These are phyloP conservation scores for Pyracantha coccinea DNA, from an alignment of 331 rosid species.

Conservation along the genomic window DNA sequence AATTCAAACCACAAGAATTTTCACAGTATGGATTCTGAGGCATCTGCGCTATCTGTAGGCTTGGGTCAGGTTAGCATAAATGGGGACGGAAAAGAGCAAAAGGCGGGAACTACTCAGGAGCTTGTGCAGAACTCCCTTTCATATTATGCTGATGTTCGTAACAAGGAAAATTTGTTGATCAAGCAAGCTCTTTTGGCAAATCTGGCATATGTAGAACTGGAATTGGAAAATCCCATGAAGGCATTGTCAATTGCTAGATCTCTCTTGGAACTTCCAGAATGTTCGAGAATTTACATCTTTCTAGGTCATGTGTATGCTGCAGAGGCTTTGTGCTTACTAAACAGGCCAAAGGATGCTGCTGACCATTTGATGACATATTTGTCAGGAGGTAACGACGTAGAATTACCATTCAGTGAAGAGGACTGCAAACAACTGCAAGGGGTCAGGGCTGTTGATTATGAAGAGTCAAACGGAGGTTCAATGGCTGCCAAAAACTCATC, in stretches of 20 bases:
- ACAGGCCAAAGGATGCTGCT: conserved; percentile 82
- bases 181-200: conserved; percentile 87
- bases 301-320: conserved; percentile 83
- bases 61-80: conserved; percentile 51
- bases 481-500: conserved; percentile 33
- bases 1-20: conserved; percentile 46
- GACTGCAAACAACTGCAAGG: conserved; percentile 61
- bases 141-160: conserved; percentile 49
- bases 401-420: conserved; percentile 69
- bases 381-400: conserved; percentile 46
- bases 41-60: conserved; percentile 40
- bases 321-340: conserved; percentile 88
- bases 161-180: conserved; percentile 58
- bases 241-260: conserved; percentile 56
- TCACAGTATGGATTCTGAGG: conserved; percentile 55
- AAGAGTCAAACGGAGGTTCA: conserved; percentile 59
- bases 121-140: conserved; percentile 76
- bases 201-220: conserved; percentile 82
- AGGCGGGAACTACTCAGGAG: conserved; percentile 69
- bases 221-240: conserved; percentile 73
- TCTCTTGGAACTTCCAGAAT: conserved; percentile 68
- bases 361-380: conserved; percentile 61
- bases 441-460: conserved; percentile 52
- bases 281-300: conserved; percentile 77
- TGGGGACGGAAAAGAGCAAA: conserved; percentile 81